phyloP scores from a whole-genome alignment of 805 yeast genomes.

The Ogataea trehalophila region DNA sequence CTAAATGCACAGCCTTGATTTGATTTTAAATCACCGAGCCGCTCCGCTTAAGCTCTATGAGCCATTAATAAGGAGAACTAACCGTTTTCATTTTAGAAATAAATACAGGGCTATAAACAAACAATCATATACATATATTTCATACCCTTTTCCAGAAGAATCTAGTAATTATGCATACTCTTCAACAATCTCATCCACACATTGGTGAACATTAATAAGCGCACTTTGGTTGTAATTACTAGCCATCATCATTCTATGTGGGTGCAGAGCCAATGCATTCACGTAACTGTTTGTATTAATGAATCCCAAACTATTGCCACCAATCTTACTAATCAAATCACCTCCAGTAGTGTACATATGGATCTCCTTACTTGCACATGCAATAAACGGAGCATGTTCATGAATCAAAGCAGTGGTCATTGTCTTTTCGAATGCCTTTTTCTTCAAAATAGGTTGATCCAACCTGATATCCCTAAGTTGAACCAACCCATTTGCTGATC shows the following conservation, averaged over 20 bases:
- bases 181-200: slow-evolving; percentile 31
- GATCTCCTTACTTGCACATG: slow-evolving; percentile 77
- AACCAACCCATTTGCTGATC: slow-evolving; percentile 74
- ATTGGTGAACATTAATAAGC: slow-evolving; percentile 57
- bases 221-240: slow-evolving; percentile 78
- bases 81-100: too few species aligned
- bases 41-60: too few species aligned
- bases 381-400: slow-evolving; percentile 94
- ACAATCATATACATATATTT: too few species aligned
- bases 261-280: slow-evolving; percentile 74
- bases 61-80: too few species aligned
- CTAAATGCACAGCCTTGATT: too few species aligned
- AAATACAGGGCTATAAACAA: too few species aligned
- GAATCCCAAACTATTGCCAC: slow-evolving; percentile 18
- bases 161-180: slow-evolving; percentile 6
- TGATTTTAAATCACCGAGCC: too few species aligned
- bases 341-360: slow-evolving; percentile 87
- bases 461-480: slow-evolving; percentile 87
- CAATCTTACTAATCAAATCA: slow-evolving; percentile 56
- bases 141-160: neutral
- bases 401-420: slow-evolving; percentile 77
- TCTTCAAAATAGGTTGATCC: slow-evolving; percentile 64
- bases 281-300: slow-evolving; percentile 49
- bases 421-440: slow-evolving; percentile 45
- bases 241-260: slow-evolving; percentile 92